phyloP scores from a whole-genome alignment of 345 rosid species.

The Ricinus communis region DNA sequence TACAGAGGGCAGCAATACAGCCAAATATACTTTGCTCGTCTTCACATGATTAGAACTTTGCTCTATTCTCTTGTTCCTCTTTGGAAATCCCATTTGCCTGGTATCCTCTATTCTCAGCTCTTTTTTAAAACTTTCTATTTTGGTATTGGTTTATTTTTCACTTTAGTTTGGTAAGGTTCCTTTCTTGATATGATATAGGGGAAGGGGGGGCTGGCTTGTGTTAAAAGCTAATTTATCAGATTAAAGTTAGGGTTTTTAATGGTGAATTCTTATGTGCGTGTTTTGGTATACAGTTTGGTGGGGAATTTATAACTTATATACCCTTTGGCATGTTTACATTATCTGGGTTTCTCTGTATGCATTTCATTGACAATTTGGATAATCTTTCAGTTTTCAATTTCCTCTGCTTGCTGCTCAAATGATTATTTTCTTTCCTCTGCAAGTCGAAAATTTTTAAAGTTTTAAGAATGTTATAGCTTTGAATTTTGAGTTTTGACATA shows the following conservation, averaged over 20 bases:
- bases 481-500: no score
- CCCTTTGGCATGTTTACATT: no score
- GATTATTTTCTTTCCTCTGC: no score
- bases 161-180: neutral
- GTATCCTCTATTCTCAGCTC: conserved; percentile 27
- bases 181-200: neutral
- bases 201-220: neutral
- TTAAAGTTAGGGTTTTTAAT: conserved; percentile 12
- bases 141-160: conserved; percentile 6
- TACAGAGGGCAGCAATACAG: conserved; percentile 94
- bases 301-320: neutral
- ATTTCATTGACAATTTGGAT: no score
- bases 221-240: neutral
- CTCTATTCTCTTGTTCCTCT: conserved; percentile 72
- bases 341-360: no score
- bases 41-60: conserved; percentile 71
- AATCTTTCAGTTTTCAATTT: no score
- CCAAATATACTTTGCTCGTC: conserved; percentile 86
- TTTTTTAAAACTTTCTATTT: neutral
- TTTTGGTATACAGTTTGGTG: neutral
- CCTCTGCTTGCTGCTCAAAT: no score
- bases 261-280: neutral
- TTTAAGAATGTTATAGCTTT: no score
- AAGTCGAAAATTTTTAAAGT: no score
- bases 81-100: conserved; percentile 75